phyloP scores from a whole-genome alignment of 495 filamentous ascomycete genomes.

The Annulohypoxylon bovei region DNA sequence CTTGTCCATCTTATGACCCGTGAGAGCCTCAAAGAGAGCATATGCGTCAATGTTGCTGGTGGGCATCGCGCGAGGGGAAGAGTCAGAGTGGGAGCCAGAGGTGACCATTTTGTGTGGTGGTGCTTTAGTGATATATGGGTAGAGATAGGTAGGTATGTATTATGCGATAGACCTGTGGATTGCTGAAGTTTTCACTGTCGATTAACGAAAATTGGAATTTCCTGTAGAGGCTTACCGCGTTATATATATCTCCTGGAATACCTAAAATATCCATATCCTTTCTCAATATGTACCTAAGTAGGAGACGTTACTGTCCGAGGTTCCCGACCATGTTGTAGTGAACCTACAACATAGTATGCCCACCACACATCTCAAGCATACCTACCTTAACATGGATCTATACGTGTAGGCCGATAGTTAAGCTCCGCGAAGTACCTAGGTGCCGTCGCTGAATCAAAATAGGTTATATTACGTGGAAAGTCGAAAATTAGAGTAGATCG shows the following conservation, averaged over 20 bases:
- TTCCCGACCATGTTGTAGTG: not conserved
- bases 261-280: not conserved
- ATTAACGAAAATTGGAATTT: not conserved
- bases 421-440: not conserved
- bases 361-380: slow-evolving; percentile 10
- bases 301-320: not conserved
- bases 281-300: not conserved
- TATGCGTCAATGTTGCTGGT: slow-evolving; percentile 48
- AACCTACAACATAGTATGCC: not conserved
- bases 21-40: slow-evolving; percentile 50
- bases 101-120: slow-evolving; percentile 39
- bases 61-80: slow-evolving; percentile 14
- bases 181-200: slow-evolving; percentile 6
- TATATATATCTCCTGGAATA: slow-evolving; percentile 23
- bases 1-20: slow-evolving; percentile 46
- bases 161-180: slow-evolving; percentile 1
- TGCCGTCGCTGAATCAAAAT: slow-evolving; percentile 2
- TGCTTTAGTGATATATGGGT: not conserved
- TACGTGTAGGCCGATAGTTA: not conserved
- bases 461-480: slow-evolving; percentile 36
- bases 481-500: slow-evolving; percentile 1
- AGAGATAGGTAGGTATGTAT: slow-evolving; percentile 10
- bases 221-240: not conserved
- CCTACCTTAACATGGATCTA: slow-evolving; percentile 15
- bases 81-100: slow-evolving; percentile 28